Evolutionary conservation across 176 grass and related monocot species (phyloP), one percentile per base, ranked within the genome.

Genomic region (Zoysia pacifica): DNA sequence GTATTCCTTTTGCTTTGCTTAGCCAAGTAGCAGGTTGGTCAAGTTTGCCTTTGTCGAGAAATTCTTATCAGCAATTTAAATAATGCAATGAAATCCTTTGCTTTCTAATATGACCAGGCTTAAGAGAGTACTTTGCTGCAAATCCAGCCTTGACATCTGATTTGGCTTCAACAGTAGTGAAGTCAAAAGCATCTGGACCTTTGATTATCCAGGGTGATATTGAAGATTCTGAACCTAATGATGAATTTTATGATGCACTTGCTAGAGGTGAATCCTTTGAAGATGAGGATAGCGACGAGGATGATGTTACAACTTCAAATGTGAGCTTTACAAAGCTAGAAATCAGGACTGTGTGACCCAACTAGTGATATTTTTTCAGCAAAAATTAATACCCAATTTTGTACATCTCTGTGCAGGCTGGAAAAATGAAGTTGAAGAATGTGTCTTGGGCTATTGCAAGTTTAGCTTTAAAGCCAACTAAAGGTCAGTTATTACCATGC

Each of bases 161-260:
- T 72, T 90, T 85, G 43, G 70, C 95, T 56, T 78, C 87, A 20
- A 82, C 68, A 85, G 79, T 84, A 81, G 20, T 91, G 81, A 87
- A 89, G 69, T 52, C 88, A 81, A 94, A 84, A 55, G 51, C 79
- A 47, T 83, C 82, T 61, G 71, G 83, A 69, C 53, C 69, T 87
- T 89, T 90, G 80, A 81, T 82, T 60, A 79, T 72, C 70, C 84
- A 85, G 47, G 74, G 39, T 75, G 90, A 90, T 83, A 62, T 90
- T 77, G 88, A 97, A 65, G 81, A 90, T 81, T 80, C 88, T 70
- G 89, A 87, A 67, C 67, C 70, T 88, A 87, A 82, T 62, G 95
- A 97, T 60, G 92, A 94, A 69, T 97, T 97, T 82, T 97, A 93
- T 86, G 95, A 97, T 91, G 95, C 95, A 51, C 89, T 90, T 81